A percentile compares a stretch with the other conserved stretches of the same genome.
Conservation (phyloP, 2,329 filamentous ascomycete genomes). For the Aspergillus ruber region DNA sequence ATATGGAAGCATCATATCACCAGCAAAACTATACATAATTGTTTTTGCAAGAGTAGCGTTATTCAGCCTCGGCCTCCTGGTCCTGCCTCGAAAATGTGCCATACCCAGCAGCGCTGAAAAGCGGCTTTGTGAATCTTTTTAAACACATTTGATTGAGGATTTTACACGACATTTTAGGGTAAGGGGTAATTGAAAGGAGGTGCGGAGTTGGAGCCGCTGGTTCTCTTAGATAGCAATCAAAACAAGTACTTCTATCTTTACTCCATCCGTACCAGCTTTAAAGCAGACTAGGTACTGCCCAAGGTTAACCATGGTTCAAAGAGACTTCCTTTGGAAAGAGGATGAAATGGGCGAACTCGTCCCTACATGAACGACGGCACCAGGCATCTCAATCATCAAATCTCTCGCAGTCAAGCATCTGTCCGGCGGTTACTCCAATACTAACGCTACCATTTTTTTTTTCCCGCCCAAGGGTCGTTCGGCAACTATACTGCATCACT, state of each 20-base stretch:
- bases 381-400: background rate
- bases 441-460: background rate
- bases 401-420: background rate
- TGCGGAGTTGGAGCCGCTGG: too few species aligned
- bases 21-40: background rate
- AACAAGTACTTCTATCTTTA: too few species aligned
- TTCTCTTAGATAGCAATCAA: too few species aligned
- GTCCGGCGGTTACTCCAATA: background rate
- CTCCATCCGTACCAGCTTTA: too few species aligned
- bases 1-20: background rate
- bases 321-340: too few species aligned
- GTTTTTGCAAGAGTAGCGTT: background rate
- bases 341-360: too few species aligned
- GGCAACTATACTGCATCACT: background rate
- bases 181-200: too few species aligned
- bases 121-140: background rate
- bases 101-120: background rate
- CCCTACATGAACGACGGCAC: background rate
- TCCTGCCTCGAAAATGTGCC: background rate
- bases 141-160: background rate
- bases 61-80: background rate
- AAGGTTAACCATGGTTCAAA: too few species aligned
- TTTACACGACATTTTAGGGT: background rate
- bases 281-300: too few species aligned
- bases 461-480: background rate